These are phyloP conservation scores for Friedmanniomyces endolithicus DNA, from an alignment of 495 filamentous ascomycete genomes.

Conservation along the genomic window DNA sequence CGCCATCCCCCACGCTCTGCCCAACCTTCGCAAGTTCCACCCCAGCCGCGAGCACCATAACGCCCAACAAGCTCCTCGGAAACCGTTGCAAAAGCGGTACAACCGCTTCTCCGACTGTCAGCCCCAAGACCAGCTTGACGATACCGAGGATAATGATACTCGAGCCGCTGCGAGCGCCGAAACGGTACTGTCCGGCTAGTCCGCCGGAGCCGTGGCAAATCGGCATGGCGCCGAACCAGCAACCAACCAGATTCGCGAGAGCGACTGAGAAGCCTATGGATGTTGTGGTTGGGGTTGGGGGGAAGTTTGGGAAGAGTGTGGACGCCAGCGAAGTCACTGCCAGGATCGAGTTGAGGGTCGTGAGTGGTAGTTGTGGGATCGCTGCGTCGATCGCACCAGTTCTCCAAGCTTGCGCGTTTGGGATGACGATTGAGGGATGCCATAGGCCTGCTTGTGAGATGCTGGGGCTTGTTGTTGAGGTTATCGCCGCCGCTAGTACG, in stretches of 20 bases:
- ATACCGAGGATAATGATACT: constrained; percentile 67
- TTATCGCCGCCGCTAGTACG: constrained; percentile 21
- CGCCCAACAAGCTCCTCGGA: constrained; percentile 59
- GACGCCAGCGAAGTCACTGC: constrained; percentile 63
- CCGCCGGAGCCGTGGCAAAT: constrained; percentile 90
- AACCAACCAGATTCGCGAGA: constrained; percentile 68
- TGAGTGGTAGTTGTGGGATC: constrained; percentile 77
- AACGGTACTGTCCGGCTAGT: constrained; percentile 73
- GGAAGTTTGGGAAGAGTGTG: constrained; percentile 57
- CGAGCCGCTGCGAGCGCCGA: constrained; percentile 77
- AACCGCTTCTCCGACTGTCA: constrained; percentile 58
- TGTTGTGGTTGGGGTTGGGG: constrained; percentile 50
- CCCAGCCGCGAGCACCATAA: constrained; percentile 82
- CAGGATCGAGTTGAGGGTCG: constrained; percentile 79
- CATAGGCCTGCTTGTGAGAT: constrained; percentile 7
- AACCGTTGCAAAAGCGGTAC: constrained; percentile 55
- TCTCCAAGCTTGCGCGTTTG: constrained; percentile 7
- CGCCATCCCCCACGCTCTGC: constrained; percentile 60
- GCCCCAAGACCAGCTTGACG: constrained; percentile 61
- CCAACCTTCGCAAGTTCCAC: constrained; percentile 76
- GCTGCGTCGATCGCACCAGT: constrained; percentile 21
- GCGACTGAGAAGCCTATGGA: constrained; percentile 68
- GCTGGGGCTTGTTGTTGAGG: not conserved
- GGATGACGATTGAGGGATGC: constrained; percentile 12
- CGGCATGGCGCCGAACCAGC: constrained; percentile 91